phyloP scores from a whole-genome alignment of 1,284 basidiomycete species.

The Chalciporus sp. region DNA sequence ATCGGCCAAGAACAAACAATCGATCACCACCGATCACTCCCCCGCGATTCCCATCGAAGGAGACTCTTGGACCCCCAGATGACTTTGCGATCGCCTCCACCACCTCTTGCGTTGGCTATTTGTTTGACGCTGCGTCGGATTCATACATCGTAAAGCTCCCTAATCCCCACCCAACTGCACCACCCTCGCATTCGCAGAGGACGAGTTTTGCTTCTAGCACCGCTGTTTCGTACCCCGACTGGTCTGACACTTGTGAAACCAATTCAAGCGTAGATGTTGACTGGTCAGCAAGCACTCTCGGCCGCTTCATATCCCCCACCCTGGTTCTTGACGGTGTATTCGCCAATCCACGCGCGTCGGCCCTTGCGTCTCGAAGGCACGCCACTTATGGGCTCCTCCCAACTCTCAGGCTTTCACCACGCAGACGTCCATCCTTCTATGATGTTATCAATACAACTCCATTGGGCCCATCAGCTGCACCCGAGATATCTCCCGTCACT shows the following conservation, averaged over 20 bases:
- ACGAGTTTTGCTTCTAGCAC: not conserved
- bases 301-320: slow-evolving; percentile 8
- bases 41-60: not conserved
- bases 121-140: slow-evolving; percentile 5
- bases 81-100: slow-evolving; percentile 6
- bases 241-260: not conserved
- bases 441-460: slow-evolving; percentile 3
- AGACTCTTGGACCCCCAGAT: not conserved
- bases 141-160: slow-evolving; percentile 24
- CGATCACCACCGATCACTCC: not conserved
- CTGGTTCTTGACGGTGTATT: slow-evolving; percentile 27
- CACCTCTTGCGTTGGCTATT: slow-evolving; percentile 5
- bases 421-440: not conserved
- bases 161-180: not conserved
- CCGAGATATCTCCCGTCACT: not conserved
- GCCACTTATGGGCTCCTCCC: slow-evolving; percentile 2
- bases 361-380: not conserved
- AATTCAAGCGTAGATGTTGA: not conserved
- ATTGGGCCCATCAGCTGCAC: not conserved
- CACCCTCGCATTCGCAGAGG: not conserved
- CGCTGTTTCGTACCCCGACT: not conserved
- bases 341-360: slow-evolving; percentile 10
- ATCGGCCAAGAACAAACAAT: not conserved
- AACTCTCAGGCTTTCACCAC: slow-evolving; percentile 3
- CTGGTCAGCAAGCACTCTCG: not conserved